Evolutionary conservation across 164 flowering plant species (phyloP).

Genomic region (Sedum album): DNA sequence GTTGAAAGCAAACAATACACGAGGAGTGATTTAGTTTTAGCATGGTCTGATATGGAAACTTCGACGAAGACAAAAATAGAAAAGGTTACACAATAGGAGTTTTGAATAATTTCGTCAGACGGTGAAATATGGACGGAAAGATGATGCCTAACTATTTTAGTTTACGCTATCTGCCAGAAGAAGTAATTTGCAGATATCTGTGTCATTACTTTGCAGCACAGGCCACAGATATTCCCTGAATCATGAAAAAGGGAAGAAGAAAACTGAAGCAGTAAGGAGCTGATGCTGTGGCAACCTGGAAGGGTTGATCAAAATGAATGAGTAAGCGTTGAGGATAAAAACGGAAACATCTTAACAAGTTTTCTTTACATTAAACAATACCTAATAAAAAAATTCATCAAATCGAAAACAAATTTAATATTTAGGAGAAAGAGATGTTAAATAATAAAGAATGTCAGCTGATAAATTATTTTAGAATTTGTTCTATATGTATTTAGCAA

Average conservation of each 20-base stretch:
- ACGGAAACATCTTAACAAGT: too few species aligned
- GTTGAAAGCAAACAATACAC: not conserved
- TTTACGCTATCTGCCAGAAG: not conserved
- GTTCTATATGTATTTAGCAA: too few species aligned
- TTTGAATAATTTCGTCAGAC: not conserved
- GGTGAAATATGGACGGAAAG: not conserved
- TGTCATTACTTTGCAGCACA: slow-evolving; percentile 3
- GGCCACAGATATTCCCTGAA: slow-evolving; percentile 37
- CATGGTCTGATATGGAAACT: not conserved
- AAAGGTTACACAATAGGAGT: not conserved
- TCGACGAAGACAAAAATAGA: not conserved
- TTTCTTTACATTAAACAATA: too few species aligned
- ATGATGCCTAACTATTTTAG: not conserved
- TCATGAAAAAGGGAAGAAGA: slow-evolving; percentile 24
- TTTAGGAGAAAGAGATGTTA: too few species aligned
- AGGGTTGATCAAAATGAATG: too few species aligned
- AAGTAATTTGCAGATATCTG: not conserved
- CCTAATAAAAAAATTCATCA: too few species aligned
- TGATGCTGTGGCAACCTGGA: slow-evolving; percentile 34
- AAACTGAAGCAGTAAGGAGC: slow-evolving; percentile 40
- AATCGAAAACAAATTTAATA: too few species aligned
- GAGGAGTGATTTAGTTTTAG: not conserved
- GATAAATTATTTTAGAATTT: too few species aligned
- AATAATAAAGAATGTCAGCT: too few species aligned
- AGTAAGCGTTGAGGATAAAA: too few species aligned